A percentile compares a stretch with the other conserved stretches of the same genome.
These are phyloP conservation scores for Macrophomina tecta DNA, from an alignment of 2,329 filamentous ascomycete genomes.

Conservation along the genomic window DNA sequence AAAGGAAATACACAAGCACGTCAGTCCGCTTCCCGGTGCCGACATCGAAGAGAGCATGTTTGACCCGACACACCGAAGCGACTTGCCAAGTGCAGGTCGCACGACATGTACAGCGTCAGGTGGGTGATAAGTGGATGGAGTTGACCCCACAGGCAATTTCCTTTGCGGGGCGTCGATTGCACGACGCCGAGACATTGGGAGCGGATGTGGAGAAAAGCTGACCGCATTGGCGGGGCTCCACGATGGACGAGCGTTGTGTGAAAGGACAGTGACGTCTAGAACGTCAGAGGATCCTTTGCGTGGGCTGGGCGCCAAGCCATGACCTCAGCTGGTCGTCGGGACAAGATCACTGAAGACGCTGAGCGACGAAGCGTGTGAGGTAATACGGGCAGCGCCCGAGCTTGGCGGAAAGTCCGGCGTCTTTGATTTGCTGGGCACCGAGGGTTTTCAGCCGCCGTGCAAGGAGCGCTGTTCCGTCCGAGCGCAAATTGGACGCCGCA, in stretches of 20 bases:
- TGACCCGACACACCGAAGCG: conserved; percentile 32
- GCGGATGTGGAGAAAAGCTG: conserved; percentile 32
- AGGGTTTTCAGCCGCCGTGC: conserved; percentile 31
- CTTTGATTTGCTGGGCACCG: conserved; percentile 33
- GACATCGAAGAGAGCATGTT: too few species aligned
- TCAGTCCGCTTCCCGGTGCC: too few species aligned
- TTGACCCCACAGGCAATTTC: conserved; percentile 34
- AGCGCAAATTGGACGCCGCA: conserved; percentile 34
- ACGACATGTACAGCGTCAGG: conserved; percentile 43
- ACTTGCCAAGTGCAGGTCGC: conserved; percentile 42
- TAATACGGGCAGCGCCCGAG: conserved; percentile 47
- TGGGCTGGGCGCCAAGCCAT: conserved; percentile 41
- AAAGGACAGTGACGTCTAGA: conserved; percentile 43
- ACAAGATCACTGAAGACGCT: conserved; percentile 38
- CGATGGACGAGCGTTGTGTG: conserved; percentile 46
- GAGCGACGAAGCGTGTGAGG: conserved; percentile 48
- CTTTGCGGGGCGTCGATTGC: conserved; percentile 27
- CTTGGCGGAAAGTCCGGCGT: conserved; percentile 37
- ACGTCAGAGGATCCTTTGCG: conserved; percentile 37
- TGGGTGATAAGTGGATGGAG: conserved; percentile 33
- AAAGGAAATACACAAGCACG: neutral
- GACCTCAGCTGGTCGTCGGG: conserved; percentile 35
- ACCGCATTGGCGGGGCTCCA: conserved; percentile 40
- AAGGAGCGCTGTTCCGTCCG: conserved; percentile 36
- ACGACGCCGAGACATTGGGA: conserved; percentile 37